These are phyloP conservation scores for Chrysoporthe deuterocubensis DNA, from an alignment of 2,329 filamentous ascomycete genomes.

Conservation along the genomic window DNA sequence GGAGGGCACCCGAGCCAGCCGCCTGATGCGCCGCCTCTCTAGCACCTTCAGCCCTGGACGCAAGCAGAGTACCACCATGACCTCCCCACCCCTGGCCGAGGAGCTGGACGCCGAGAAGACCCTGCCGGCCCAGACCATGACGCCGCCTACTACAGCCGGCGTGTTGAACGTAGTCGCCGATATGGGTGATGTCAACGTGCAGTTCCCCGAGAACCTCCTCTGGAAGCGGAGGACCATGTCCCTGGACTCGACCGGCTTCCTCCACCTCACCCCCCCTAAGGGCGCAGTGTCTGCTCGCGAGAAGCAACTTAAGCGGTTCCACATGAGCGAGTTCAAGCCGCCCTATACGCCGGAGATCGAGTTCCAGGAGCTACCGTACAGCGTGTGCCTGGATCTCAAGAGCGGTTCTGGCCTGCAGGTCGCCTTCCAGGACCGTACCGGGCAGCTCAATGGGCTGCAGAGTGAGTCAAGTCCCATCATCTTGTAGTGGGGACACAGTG, in stretches of 20 bases:
- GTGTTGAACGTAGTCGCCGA: constrained; percentile 60
- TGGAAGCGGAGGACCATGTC: constrained; percentile 94
- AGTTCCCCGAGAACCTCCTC: constrained; percentile 92
- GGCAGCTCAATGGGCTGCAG: constrained; percentile 58
- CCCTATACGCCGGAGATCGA: constrained; percentile 89
- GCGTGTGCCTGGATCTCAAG: constrained; percentile 66
- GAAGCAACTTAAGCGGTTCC: constrained; percentile 72
- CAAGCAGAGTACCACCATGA: constrained; percentile 50
- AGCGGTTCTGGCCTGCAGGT: constrained; percentile 66
- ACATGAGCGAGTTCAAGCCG: constrained; percentile 79
- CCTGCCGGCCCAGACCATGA: constrained; percentile 22
- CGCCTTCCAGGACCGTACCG: constrained; percentile 64
- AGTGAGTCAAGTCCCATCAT: constrained; percentile 46
- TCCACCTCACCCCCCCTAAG: constrained; percentile 76
- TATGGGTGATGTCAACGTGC: constrained; percentile 91
- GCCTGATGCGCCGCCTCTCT: constrained; percentile 63
- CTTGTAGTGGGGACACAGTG: background rate
- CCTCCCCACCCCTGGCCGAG: constrained; percentile 56
- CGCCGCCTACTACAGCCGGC: constrained; percentile 29
- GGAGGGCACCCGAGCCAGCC: constrained; percentile 51
- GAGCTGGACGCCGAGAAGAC: constrained; percentile 44
- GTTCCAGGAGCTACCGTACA: constrained; percentile 89
- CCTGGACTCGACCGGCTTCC: constrained; percentile 80
- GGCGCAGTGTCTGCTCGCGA: constrained; percentile 54
- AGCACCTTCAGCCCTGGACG: constrained; percentile 53